Conservation (phyloP, 768 basidiomycete species). For the Pulveroboletus sp. region DNA sequence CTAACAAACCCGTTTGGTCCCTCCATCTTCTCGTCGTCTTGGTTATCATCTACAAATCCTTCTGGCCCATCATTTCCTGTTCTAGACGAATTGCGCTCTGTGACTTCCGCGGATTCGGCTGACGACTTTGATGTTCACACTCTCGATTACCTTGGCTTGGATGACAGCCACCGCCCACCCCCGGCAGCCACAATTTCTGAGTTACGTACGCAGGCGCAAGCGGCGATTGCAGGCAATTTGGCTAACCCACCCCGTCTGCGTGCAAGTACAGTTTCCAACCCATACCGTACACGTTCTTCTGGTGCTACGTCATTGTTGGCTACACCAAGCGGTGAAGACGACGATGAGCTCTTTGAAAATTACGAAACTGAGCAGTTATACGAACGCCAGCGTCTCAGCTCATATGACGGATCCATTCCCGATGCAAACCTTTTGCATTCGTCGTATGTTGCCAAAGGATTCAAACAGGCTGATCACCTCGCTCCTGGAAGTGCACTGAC, state of each 20-base stretch:
- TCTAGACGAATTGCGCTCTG: slow-evolving; percentile 78
- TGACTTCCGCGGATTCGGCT: slow-evolving; percentile 70
- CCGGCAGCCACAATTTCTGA: slow-evolving; percentile 87
- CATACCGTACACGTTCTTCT: slow-evolving; percentile 70
- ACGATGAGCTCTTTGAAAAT: slow-evolving; percentile 70
- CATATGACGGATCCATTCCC: slow-evolving; percentile 53
- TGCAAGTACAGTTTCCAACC: slow-evolving; percentile 89
- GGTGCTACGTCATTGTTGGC: slow-evolving; percentile 56
- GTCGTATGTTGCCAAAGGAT: slow-evolving; percentile 65
- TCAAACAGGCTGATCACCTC: slow-evolving; percentile 71
- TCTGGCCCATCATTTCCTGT: slow-evolving; percentile 55
- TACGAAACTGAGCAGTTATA: slow-evolving; percentile 41
- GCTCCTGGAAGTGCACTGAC: slow-evolving; percentile 37
- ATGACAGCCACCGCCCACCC: slow-evolving; percentile 67
- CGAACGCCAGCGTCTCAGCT: slow-evolving; percentile 54
- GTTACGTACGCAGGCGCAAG: slow-evolving; percentile 84
- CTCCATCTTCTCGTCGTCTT: slow-evolving; percentile 85
- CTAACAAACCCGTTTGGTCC: slow-evolving; percentile 82
- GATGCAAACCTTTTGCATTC: slow-evolving; percentile 51
- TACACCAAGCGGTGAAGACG: slow-evolving; percentile 61
- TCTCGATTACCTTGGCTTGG: slow-evolving; percentile 93
- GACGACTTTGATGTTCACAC: slow-evolving; percentile 94
- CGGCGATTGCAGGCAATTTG: slow-evolving; percentile 81
- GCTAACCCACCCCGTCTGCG: slow-evolving; percentile 76
- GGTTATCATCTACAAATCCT: slow-evolving; percentile 65